These are phyloP conservation scores for Claviceps africana DNA, from an alignment of 2,329 filamentous ascomycete genomes.

Conservation along the genomic window DNA sequence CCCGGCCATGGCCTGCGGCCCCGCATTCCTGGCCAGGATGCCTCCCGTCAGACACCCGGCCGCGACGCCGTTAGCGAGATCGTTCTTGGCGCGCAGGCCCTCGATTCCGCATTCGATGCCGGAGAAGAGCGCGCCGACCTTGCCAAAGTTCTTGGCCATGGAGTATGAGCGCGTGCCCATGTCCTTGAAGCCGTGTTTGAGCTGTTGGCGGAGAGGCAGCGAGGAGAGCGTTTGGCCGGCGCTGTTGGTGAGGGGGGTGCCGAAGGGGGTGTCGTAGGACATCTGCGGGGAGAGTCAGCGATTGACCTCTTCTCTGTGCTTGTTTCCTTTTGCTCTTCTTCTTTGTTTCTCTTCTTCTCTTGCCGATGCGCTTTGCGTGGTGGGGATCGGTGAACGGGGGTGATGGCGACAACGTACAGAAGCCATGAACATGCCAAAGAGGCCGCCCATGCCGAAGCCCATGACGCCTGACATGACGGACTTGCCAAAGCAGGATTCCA, in stretches of 20 bases:
- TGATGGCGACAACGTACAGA: conserved; percentile 46
- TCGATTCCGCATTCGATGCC: conserved; percentile 96
- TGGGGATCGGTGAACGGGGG: neutral
- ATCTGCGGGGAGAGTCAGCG: conserved; percentile 44
- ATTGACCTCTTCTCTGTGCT: neutral
- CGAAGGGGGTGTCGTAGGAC: conserved; percentile 92
- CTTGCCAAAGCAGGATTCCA: conserved; percentile 89
- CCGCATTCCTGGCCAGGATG: conserved; percentile 71
- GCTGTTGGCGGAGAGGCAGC: conserved; percentile 74
- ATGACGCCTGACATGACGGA: conserved; percentile 80
- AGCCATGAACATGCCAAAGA: conserved; percentile 97
- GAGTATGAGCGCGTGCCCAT: conserved; percentile 77
- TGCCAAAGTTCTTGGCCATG: conserved; percentile 87
- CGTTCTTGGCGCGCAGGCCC: conserved; percentile 84
- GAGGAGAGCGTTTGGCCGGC: conserved; percentile 27
- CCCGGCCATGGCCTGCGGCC: conserved; percentile 74
- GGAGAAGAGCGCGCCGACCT: conserved; percentile 79
- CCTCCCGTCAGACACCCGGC: conserved; percentile 88
- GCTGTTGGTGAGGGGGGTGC: conserved; percentile 28
- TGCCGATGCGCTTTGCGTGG: no score
- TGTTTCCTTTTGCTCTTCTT: neutral
- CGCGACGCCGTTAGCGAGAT: conserved; percentile 72
- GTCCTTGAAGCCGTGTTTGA: conserved; percentile 77
- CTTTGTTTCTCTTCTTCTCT: no score
- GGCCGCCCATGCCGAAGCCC: conserved; percentile 84